Evolutionary conservation across 2,329 filamentous ascomycete species (phyloP).

Genomic region (Sclerotinia sclerotiorum): DNA sequence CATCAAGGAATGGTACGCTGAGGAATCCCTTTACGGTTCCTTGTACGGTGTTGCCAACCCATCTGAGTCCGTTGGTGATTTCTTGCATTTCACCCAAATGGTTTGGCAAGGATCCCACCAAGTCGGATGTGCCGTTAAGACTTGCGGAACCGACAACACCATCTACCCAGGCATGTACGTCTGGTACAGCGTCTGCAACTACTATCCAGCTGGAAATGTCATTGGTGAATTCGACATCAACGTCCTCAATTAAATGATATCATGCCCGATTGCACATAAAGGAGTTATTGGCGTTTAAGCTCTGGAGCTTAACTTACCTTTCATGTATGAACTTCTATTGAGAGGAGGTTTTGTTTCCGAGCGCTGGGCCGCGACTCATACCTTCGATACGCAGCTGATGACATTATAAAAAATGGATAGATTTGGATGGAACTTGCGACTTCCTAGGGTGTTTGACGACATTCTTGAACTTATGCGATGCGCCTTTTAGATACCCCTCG

Average conservation of each 20-base stretch:
- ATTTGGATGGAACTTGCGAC: conserved; percentile 14
- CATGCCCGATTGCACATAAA: conserved; percentile 22
- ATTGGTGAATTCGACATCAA: conserved; percentile 14
- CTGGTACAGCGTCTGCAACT: conserved; percentile 45
- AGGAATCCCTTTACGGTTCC: conserved; percentile 55
- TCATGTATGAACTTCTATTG: conserved; percentile 25
- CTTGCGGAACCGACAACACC: conserved; percentile 45
- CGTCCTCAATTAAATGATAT: conserved; percentile 22
- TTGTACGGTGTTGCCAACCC: conserved; percentile 62
- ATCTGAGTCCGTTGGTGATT: conserved; percentile 42
- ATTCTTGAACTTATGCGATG: conserved; percentile 9
- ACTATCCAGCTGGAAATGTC: conserved; percentile 24
- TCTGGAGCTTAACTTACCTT: conserved; percentile 20
- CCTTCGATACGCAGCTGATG: conserved; percentile 17
- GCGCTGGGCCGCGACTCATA: conserved; percentile 17
- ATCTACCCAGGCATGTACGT: conserved; percentile 75
- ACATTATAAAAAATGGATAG: conserved; percentile 13
- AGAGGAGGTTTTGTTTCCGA: conserved; percentile 16
- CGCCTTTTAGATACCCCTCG: conserved; percentile 19
- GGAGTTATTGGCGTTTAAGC: conserved; percentile 23
- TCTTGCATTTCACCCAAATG: conserved; percentile 68
- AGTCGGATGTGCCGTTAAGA: conserved; percentile 63
- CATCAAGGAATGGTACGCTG: conserved; percentile 87
- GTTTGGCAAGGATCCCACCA: conserved; percentile 64
- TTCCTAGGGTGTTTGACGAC: conserved; percentile 19